A percentile compares a stretch with the other conserved stretches of the same genome.
Conservation (phyloP, 768 basidiomycete genomes). For the Macrocybe gigantea region DNA sequence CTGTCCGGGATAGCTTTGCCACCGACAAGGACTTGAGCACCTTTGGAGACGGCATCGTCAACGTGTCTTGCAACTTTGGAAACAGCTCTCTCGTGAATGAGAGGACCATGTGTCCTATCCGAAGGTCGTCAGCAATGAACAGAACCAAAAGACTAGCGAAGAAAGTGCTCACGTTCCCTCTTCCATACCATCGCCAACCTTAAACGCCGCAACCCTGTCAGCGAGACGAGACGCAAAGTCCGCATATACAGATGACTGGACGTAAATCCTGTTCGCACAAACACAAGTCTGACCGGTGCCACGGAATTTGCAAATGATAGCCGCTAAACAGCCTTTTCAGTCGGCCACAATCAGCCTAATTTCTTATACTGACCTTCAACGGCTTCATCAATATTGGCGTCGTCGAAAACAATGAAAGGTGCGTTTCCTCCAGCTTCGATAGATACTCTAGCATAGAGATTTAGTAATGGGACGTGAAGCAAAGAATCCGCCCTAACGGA, state of each 20-base stretch:
- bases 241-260: conserved; percentile 87
- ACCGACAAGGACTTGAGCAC: conserved; percentile 88
- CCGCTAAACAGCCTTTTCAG: conserved; percentile 34
- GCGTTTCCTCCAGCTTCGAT: conserved; percentile 93
- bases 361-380: conserved; percentile 57
- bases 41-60: conserved; percentile 77
- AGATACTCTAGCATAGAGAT: conserved; percentile 40
- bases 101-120: conserved; percentile 84
- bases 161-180: conserved; percentile 54
- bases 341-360: neutral
- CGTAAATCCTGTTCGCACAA: conserved; percentile 88
- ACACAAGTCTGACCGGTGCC: conserved; percentile 79
- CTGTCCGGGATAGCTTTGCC: conserved; percentile 60
- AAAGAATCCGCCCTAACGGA: conserved; percentile 21
- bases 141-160: neutral
- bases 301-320: conserved; percentile 76
- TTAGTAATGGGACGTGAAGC: neutral
- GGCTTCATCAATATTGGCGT: conserved; percentile 89
- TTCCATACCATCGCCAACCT: conserved; percentile 85
- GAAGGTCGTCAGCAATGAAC: neutral
- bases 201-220: conserved; percentile 77
- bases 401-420: conserved; percentile 95
- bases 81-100: conserved; percentile 83
- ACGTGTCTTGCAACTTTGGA: conserved; percentile 86
- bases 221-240: conserved; percentile 87